Percentiles rank a stretch among this genome's conserved stretches.
phyloP scores from a whole-genome alignment of 768 basidiomycete species.

The Termitomyces titanicus region DNA sequence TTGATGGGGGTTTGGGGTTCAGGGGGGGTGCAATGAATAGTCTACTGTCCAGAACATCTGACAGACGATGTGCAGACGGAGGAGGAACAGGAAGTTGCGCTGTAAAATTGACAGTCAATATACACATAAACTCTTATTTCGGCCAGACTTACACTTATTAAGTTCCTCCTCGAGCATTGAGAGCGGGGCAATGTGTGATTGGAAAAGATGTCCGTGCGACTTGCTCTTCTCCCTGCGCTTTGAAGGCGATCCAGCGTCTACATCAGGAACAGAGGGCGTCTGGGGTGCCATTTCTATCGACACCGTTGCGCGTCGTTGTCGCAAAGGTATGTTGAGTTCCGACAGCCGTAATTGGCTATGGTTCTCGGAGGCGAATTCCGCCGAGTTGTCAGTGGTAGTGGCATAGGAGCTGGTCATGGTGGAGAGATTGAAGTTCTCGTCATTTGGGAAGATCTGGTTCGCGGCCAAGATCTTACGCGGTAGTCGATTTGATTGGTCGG shows the following conservation, averaged over 20 bases:
- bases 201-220: conserved; percentile 61
- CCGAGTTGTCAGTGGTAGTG: conserved; percentile 22
- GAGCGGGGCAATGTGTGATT: conserved; percentile 64
- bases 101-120: conserved; percentile 11
- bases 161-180: conserved; percentile 63
- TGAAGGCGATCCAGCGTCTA: conserved; percentile 49
- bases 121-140: background rate
- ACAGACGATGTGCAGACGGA: conserved; percentile 52
- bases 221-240: conserved; percentile 64
- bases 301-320: conserved; percentile 61
- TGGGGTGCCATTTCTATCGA: conserved; percentile 41
- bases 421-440: conserved; percentile 32
- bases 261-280: conserved; percentile 21
- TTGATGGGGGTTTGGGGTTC: conserved; percentile 21
- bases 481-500: conserved; percentile 48
- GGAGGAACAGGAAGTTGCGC: conserved; percentile 37
- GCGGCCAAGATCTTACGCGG: conserved; percentile 63
- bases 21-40: conserved; percentile 60
- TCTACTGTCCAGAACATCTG: conserved; percentile 64
- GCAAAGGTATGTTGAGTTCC: conserved; percentile 39
- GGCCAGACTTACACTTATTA: conserved; percentile 46
- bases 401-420: conserved; percentile 30
- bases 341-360: conserved; percentile 27
- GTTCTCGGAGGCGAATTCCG: conserved; percentile 15
- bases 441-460: conserved; percentile 64